phyloP scores from a whole-genome alignment of 2,329 filamentous ascomycete species.

The Venturia pyrina region DNA sequence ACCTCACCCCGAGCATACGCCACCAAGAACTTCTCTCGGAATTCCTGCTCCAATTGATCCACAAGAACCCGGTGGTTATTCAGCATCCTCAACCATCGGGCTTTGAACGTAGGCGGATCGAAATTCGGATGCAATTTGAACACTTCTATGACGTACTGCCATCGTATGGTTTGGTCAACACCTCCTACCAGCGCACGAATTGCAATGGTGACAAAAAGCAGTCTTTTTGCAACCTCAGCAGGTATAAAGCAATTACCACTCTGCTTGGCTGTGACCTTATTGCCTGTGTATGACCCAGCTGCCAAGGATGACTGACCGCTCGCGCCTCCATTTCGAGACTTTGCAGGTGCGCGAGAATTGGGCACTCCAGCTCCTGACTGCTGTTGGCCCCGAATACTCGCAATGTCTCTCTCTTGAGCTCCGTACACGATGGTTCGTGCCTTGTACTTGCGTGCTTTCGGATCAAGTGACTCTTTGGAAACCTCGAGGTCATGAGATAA shows the following conservation, averaged over 20 bases:
- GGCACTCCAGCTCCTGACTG: neutral
- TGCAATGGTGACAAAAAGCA: conserved; percentile 12
- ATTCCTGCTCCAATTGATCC: conserved; percentile 34
- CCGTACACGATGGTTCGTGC: neutral
- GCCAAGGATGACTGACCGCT: neutral
- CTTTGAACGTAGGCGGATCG: conserved; percentile 28
- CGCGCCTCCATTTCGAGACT: neutral
- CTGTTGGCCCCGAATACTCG: neutral
- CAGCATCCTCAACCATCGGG: conserved; percentile 28
- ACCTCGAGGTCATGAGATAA: conserved; percentile 4
- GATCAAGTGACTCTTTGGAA: neutral
- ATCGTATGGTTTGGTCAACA: conserved; percentile 1
- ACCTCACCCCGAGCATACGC: conserved; percentile 35
- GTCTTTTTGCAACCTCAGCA: neutral
- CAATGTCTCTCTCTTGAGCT: neutral
- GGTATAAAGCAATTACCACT: conserved; percentile 8
- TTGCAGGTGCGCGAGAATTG: neutral
- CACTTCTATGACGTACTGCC: conserved; percentile 31
- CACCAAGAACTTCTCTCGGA: conserved; percentile 35
- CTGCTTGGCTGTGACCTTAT: conserved; percentile 5
- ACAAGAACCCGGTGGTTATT: conserved; percentile 30
- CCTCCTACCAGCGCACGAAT: conserved; percentile 6
- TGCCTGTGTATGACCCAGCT: neutral
- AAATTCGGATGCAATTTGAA: conserved; percentile 32
- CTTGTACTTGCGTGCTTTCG: neutral